Percentiles rank a stretch among this genome's conserved stretches.
Conservation (phyloP, 176 grass and related monocot genomes). For the Ananas comosus region DNA sequence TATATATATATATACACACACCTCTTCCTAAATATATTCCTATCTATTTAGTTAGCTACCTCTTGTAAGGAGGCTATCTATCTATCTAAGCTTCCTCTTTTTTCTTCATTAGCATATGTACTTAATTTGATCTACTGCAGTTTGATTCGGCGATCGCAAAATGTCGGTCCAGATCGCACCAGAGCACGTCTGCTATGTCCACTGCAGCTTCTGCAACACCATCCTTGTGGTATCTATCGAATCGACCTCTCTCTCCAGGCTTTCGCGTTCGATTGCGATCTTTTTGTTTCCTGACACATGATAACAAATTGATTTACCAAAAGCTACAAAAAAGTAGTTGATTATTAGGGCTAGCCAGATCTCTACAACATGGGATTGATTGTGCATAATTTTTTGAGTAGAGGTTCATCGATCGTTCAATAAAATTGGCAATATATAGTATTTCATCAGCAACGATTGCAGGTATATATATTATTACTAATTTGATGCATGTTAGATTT, state of each 20-base stretch:
- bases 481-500: too few species aligned
- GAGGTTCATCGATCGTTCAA: too few species aligned
- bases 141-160: slow-evolving; percentile 4
- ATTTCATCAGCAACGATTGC: too few species aligned
- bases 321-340: too few species aligned
- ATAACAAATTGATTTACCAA: neutral
- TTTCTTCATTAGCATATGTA: slow-evolving; percentile 3
- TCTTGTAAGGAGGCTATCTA: too few species aligned
- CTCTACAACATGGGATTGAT: too few species aligned
- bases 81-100: slow-evolving; percentile 1
- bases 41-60: too few species aligned
- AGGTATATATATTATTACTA: too few species aligned
- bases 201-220: slow-evolving; percentile 74
- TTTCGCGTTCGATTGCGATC: neutral
- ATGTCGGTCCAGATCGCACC: slow-evolving; percentile 41
- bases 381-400: too few species aligned
- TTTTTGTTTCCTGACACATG: neutral
- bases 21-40: neutral
- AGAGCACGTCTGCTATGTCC: slow-evolving; percentile 56
- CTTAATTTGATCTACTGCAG: slow-evolving; percentile 18
- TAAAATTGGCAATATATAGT: too few species aligned
- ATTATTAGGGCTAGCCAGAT: too few species aligned
- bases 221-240: slow-evolving; percentile 43
- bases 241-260: neutral
- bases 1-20: neutral